Conservation (phyloP, 1,284 basidiomycete species). For the Somion occarium region DNA sequence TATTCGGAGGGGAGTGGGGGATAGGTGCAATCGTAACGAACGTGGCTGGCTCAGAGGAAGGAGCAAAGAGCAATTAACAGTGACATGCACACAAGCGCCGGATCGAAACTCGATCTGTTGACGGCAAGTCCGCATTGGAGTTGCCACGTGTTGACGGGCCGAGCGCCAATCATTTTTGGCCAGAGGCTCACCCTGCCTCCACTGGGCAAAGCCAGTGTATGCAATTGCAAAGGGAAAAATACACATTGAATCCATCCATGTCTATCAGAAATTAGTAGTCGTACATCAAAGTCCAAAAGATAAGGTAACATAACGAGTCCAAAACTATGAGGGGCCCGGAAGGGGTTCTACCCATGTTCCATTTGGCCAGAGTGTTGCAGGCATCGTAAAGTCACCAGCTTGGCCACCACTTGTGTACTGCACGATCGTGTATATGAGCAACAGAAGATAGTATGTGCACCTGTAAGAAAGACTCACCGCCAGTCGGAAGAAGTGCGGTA, state of each 20-base stretch:
- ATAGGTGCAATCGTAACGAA: not conserved
- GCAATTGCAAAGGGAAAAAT: not conserved
- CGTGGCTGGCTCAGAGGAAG: not conserved
- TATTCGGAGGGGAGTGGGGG: not conserved
- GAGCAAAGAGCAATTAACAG: not conserved
- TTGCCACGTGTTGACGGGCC: no score
- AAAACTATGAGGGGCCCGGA: conserved; percentile 54
- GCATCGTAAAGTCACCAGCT: conserved; percentile 78
- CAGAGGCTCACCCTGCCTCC: not conserved
- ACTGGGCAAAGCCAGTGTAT: not conserved
- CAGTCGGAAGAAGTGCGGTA: conserved; percentile 82
- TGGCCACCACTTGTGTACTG: conserved; percentile 52
- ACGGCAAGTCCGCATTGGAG: no score
- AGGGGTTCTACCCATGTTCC: conserved; percentile 76
- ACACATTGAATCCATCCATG: not conserved
- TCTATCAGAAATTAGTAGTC: not conserved
- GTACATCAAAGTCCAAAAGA: not conserved
- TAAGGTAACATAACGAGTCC: not conserved
- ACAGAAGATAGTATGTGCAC: not conserved
- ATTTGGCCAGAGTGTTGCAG: conserved; percentile 75
- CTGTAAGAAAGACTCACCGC: conserved; percentile 48
- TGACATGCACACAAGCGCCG: not conserved
- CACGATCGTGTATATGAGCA: not conserved
- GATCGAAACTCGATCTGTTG: not conserved
- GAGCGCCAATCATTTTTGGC: no score